Conservation (phyloP, 768 basidiomycete species). For the Tylopilus felleus region DNA sequence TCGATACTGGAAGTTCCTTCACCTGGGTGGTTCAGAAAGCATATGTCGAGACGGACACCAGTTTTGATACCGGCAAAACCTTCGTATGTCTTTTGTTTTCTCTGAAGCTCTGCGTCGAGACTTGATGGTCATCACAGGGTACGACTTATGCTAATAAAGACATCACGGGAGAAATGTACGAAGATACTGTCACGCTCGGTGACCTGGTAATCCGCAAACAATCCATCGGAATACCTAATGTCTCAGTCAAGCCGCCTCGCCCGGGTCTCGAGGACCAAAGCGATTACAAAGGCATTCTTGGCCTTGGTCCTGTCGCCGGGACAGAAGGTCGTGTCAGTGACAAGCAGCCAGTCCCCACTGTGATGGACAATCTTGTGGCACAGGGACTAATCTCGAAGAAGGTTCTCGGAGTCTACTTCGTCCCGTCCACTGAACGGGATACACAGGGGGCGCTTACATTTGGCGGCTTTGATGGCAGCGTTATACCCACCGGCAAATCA, state of each 20-base stretch:
- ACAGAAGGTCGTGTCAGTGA: conserved; percentile 30
- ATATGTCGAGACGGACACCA: conserved; percentile 12
- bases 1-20: conserved; percentile 33
- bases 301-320: background rate
- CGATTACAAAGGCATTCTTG: background rate
- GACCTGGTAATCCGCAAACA: background rate
- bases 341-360: conserved; percentile 30
- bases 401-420: conserved; percentile 33
- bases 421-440: conserved; percentile 13
- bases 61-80: conserved; percentile 16
- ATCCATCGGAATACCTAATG: conserved; percentile 21
- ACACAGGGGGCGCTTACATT: conserved; percentile 26
- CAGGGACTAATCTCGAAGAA: conserved; percentile 26
- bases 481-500: background rate
- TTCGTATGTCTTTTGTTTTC: conserved; percentile 11
- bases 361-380: conserved; percentile 31
- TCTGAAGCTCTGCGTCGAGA: too few species aligned
- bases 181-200: background rate
- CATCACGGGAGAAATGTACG: conserved; percentile 9
- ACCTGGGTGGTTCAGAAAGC: conserved; percentile 23
- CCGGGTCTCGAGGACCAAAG: too few species aligned
- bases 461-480: conserved; percentile 19
- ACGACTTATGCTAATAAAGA: too few species aligned
- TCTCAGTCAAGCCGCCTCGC: too few species aligned
- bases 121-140: too few species aligned